Evolutionary conservation across 1,139 yeast genomes (phyloP), one percentile per base, ranked within the genome.

Genomic region (Saccharomyces hybrid): DNA sequence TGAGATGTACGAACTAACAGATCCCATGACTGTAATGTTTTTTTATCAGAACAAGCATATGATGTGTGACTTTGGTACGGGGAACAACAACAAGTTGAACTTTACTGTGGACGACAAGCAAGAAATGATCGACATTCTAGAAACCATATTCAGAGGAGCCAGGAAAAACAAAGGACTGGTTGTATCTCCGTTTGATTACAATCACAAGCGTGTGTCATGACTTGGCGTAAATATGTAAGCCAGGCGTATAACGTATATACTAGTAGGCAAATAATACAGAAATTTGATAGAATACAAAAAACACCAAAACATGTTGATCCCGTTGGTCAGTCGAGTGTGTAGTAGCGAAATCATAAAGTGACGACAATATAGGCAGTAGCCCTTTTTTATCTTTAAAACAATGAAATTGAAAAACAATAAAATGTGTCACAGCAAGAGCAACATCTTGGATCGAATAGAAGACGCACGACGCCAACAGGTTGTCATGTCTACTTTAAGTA

Each of bases 11-110:
- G 98, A 93, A 70, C 19, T 47, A 1, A 88, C 86, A 66, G 97
- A 89, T 61, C 95, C 96, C 31, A 83, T 88, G 78, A 84, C 96
- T 50, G 77, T 93, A 54, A 93, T 93, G 98, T 91, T 93, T 68
- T 93, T 93, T 70, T 89, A 81, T 72, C 76, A 96, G 54, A 93
- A 93, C 73, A 91, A 90, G 69, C 99, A 93, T 70, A 91, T 95
- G 96, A 83, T 91, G 89, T 88, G 97, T 72, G 99, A 93, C 74
- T 90, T 90, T 71, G 99, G 99, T 2, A 93, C 99, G 0, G 99
- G 99, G 47, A 89, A 93, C 68, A 93, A 95, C 72, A 93, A 95
- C 75, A 93, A 93, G 75, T 75, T 93, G 73, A 90, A 90, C 67
- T 93, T 93, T 71, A 74, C 75, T 5, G 75, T 93, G 41, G 83